These are phyloP conservation scores for Leucosporidium yakuticum DNA, from an alignment of 768 basidiomycete genomes.

Conservation along the genomic window DNA sequence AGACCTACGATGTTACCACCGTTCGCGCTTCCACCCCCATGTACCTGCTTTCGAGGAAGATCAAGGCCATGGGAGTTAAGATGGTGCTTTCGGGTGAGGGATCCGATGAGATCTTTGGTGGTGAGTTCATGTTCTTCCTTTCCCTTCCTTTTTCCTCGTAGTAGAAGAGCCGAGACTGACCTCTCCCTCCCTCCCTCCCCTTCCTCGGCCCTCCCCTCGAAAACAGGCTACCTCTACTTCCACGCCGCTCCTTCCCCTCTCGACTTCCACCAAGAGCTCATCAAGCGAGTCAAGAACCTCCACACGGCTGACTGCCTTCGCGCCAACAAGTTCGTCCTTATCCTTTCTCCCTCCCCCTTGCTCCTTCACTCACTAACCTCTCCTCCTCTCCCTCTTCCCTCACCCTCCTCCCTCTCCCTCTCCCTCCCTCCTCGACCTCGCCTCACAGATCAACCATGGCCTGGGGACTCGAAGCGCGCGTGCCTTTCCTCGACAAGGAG, in stretches of 20 bases:
- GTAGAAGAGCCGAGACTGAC: slow-evolving; percentile 2
- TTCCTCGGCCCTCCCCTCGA: too few relatives aligned
- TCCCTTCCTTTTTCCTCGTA: not conserved
- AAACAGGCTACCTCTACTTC: slow-evolving; percentile 92
- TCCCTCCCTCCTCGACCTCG: not conserved
- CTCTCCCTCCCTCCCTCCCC: too few relatives aligned
- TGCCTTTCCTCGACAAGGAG: slow-evolving; percentile 94
- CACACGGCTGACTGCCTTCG: slow-evolving; percentile 96
- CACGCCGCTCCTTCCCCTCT: slow-evolving; percentile 85
- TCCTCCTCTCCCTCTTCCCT: not conserved
- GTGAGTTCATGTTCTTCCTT: slow-evolving; percentile 46
- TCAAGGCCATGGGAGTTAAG: slow-evolving; percentile 99
- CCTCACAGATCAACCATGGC: slow-evolving; percentile 85
- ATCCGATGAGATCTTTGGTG: slow-evolving; percentile 94
- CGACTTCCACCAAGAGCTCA: slow-evolving; percentile 91
- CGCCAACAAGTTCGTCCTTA: slow-evolving; percentile 69
- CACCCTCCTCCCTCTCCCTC: slow-evolving; percentile 6
- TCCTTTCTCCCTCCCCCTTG: slow-evolving; percentile 39
- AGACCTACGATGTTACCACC: slow-evolving; percentile 98
- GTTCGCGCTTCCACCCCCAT: slow-evolving; percentile 96
- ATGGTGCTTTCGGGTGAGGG: slow-evolving; percentile 99
- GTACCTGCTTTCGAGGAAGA: slow-evolving; percentile 96
- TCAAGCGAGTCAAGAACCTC: slow-evolving; percentile 91
- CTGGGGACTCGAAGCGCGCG: slow-evolving; percentile 97
- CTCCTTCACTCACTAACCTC: not conserved